These are phyloP conservation scores for Thalassiosira pacifica DNA, from an alignment of 352 stramenopile genomes.

Conservation along the genomic window DNA sequence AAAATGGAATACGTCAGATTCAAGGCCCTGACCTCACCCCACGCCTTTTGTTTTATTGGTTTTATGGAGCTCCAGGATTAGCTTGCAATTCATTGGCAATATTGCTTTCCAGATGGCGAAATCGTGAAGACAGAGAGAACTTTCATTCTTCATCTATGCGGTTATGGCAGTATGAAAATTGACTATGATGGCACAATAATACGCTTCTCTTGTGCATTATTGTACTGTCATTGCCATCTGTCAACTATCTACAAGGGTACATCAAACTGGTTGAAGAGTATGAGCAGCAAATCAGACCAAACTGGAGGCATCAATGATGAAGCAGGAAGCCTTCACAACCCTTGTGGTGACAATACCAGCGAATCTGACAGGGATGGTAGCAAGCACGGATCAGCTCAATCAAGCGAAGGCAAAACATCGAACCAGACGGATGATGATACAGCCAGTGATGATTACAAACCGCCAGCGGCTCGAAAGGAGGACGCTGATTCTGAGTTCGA, in stretches of 20 bases:
- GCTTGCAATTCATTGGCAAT: too few species aligned
- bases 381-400: slow-evolving; percentile 16
- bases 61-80: too few species aligned
- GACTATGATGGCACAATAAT: not conserved
- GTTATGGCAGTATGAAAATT: not conserved
- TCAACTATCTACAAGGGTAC: not conserved
- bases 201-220: not conserved
- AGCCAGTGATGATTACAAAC: slow-evolving; percentile 24
- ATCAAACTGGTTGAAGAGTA: not conserved
- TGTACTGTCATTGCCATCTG: not conserved
- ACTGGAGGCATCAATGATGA: not conserved
- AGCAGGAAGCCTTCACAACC: not conserved
- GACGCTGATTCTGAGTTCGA: not conserved
- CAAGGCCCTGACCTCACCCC: too few species aligned
- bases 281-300: slow-evolving; percentile 19
- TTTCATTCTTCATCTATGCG: not conserved
- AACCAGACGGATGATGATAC: slow-evolving; percentile 17
- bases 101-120: too few species aligned
- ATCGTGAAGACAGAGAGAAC: not conserved
- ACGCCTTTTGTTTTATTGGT: too few species aligned
- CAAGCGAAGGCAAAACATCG: slow-evolving; percentile 15
- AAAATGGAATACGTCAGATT: too few species aligned
- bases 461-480: not conserved
- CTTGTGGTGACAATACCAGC: not conserved
- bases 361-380: slow-evolving; percentile 6